Evolutionary conservation across 441 rosid species (phyloP), one percentile per base, ranked within the genome.

Genomic region (Francoa sonchifolia): DNA sequence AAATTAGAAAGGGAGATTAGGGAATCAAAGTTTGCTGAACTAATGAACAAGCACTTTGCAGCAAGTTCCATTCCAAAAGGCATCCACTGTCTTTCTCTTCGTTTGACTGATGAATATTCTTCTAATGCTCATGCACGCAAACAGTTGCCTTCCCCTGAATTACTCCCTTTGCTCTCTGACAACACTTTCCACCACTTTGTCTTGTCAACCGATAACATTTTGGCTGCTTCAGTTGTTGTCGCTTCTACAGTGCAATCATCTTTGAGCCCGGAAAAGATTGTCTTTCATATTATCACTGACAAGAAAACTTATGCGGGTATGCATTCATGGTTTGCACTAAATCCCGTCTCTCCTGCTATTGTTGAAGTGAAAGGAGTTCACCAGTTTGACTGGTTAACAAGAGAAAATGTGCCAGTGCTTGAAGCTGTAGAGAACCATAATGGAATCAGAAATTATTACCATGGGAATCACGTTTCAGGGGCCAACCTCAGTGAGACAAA

Each of bases 221-320:
- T 92, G 77, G 99, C 99, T 55, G 96, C 96, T 53, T 86, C 99
- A 33, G 99, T 92, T 43, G 96, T 92, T 57, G 94, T 92, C 61
- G 46, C 76, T 42, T 92, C 99, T 54, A 48, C 99, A 16, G 68
- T 86, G 45, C 88, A 66, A 59, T 76, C 96, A 50, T 86, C 96
- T 55, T 50, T 73, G 43, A 69, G 64, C 49, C 96, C 99, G 9
- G 95, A 79, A 55, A 92, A 73, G 66, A 74, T 92, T 48, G 99
- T 92, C 48, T 86, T 92, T 57, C 99, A 92, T 55, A 56, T 92
- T 62, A 86, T 92, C 59, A 92, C 99, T 33, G 99, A 92, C 70
- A 92, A 92, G 88, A 92, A 86, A 71, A 92, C 99, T n/a, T 92
- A 80, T 35, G 95, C 96, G 7, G 99, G 88, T 27, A 92, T 92